A percentile compares a stretch with the other conserved stretches of the same genome.
These are phyloP conservation scores for Plasmodium fragile DNA, from an alignment of 169 alveolate species.

Conservation along the genomic window DNA sequence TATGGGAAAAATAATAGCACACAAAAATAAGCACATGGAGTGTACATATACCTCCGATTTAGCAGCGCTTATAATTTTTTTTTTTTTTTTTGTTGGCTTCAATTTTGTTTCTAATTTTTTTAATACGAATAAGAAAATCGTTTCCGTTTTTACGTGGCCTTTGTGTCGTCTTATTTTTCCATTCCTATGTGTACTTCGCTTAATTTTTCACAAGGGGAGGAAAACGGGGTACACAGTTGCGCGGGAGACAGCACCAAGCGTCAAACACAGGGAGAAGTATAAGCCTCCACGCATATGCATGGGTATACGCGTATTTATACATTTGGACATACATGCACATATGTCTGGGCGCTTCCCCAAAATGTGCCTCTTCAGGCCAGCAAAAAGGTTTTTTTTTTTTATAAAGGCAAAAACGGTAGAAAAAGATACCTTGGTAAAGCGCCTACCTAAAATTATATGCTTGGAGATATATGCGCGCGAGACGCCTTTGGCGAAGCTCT, in stretches of 20 bases:
- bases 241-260: neutral
- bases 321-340: neutral
- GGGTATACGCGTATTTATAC: neutral
- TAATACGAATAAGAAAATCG: neutral
- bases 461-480: neutral
- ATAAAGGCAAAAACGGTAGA: neutral
- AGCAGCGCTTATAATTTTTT: neutral
- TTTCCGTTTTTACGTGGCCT: neutral
- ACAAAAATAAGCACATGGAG: neutral
- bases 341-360: neutral
- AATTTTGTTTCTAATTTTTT: neutral
- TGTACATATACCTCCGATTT: neutral
- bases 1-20: neutral
- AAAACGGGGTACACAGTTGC: neutral
- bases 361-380: neutral
- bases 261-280: neutral
- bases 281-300: neutral
- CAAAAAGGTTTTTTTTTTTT: too few species aligned
- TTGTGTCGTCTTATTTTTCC: neutral
- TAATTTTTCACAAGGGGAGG: neutral
- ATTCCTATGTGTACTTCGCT: neutral
- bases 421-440: neutral
- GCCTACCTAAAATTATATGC: neutral
- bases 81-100: neutral
- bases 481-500: neutral